Evolutionary conservation across 2,329 filamentous ascomycete species (phyloP).

Genomic region (Septoria linicola): DNA sequence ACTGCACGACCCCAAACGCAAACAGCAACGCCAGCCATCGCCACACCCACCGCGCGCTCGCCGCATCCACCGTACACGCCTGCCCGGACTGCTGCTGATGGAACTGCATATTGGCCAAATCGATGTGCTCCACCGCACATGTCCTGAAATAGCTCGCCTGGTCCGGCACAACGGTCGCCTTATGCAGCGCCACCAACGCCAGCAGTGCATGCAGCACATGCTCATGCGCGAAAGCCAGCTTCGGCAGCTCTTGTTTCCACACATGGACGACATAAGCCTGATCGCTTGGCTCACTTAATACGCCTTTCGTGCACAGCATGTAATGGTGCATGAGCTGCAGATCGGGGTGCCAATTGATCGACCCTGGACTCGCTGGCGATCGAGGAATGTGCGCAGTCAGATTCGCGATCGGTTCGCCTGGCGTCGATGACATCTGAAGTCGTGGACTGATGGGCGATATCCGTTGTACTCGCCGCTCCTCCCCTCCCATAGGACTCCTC

Average conservation of each 20-base stretch:
- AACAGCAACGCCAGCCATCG: slow-evolving; percentile 34
- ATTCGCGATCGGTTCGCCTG: slow-evolving; percentile 23
- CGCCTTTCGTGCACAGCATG: slow-evolving; percentile 25
- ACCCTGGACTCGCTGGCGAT: slow-evolving; percentile 4
- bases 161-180: slow-evolving; percentile 30
- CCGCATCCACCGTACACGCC: slow-evolving; percentile 28
- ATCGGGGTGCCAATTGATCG: slow-evolving; percentile 30
- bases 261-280: slow-evolving; percentile 25
- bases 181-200: slow-evolving; percentile 34
- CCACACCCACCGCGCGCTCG: slow-evolving; percentile 33
- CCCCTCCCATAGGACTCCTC: too few species aligned
- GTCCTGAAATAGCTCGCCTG: slow-evolving; percentile 28
- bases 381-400: slow-evolving; percentile 32
- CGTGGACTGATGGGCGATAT: slow-evolving; percentile 3
- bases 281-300: slow-evolving; percentile 30
- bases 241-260: slow-evolving; percentile 33
- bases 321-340: slow-evolving; percentile 38
- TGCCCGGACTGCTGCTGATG: slow-evolving; percentile 25
- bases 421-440: not conserved
- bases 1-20: slow-evolving; percentile 28
- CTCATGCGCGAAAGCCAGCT: slow-evolving; percentile 30
- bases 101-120: slow-evolving; percentile 32
- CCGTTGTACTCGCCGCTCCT: too few species aligned
- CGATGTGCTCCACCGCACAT: slow-evolving; percentile 35
- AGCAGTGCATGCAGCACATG: slow-evolving; percentile 36